Evolutionary conservation across 257 asterid species (phyloP).

Genomic region (Paraleonurus japonicus): DNA sequence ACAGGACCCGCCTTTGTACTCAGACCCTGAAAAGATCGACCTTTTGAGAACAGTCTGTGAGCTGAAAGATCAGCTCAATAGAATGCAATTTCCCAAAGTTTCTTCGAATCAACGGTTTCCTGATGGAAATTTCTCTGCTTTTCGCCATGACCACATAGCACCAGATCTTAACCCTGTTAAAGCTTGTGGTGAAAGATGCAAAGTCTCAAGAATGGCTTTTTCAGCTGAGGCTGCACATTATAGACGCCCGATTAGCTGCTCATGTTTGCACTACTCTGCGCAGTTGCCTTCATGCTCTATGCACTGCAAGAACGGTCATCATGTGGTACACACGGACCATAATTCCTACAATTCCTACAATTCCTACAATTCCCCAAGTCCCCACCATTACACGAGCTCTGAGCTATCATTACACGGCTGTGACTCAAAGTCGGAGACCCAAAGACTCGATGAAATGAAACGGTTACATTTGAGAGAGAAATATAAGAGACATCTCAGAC

Average conservation of each 20-base stretch:
- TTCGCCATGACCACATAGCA: constrained; percentile 30
- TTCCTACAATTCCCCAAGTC: constrained; percentile 44
- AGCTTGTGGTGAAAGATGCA: constrained; percentile 31
- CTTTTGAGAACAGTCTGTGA: constrained; percentile 69
- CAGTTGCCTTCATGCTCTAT: constrained; percentile 47
- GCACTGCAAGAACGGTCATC: constrained; percentile 25
- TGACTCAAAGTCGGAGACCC: constrained; percentile 39
- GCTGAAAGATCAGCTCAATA: constrained; percentile 70
- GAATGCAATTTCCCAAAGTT: constrained; percentile 40
- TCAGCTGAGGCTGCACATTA: constrained; percentile 60
- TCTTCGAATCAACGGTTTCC: constrained; percentile 28
- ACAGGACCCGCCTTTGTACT: constrained; percentile 37
- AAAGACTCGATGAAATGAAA: constrained; percentile 38
- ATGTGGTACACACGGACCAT: constrained; percentile 20
- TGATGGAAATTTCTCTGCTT: constrained; percentile 28
- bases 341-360: constrained; percentile 27
- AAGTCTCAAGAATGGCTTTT: constrained; percentile 48
- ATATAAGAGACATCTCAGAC: constrained; percentile 57
- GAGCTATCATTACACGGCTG: constrained; percentile 42
- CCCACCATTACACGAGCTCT: constrained; percentile 49
- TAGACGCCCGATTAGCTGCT: constrained; percentile 43
- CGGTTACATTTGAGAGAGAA: constrained; percentile 43
- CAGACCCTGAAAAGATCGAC: constrained; percentile 56
- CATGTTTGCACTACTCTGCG: constrained; percentile 51
- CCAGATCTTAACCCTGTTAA: constrained; percentile 25